A percentile compares a stretch with the other conserved stretches of the same genome.
These are phyloP conservation scores for Calocybe gambosa DNA, from an alignment of 1,284 basidiomycete species.

Conservation along the genomic window DNA sequence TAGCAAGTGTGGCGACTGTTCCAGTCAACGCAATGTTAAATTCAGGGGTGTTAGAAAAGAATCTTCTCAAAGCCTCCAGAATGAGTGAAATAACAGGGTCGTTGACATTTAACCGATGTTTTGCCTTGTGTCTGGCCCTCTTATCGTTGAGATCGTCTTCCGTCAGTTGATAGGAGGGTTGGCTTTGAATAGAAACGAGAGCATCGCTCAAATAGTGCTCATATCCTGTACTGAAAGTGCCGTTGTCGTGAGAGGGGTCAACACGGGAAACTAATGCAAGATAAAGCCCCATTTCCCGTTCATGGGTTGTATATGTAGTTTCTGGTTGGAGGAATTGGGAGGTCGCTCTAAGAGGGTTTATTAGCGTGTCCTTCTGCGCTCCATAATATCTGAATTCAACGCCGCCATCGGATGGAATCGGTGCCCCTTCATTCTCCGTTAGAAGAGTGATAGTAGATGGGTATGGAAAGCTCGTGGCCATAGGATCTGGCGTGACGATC, in stretches of 20 bases:
- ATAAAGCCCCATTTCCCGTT: slow-evolving; percentile 79
- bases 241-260: slow-evolving; percentile 66
- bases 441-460: slow-evolving; percentile 36
- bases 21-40: slow-evolving; percentile 88
- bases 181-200: slow-evolving; percentile 59
- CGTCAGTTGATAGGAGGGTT: slow-evolving; percentile 48
- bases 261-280: slow-evolving; percentile 74
- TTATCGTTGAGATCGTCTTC: slow-evolving; percentile 31
- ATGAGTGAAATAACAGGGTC: slow-evolving; percentile 74
- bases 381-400: slow-evolving; percentile 67
- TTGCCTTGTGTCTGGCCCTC: slow-evolving; percentile 38
- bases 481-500: slow-evolving; percentile 59
- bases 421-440: slow-evolving; percentile 13
- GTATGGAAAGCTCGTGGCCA: slow-evolving; percentile 70
- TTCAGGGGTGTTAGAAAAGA: slow-evolving; percentile 84
- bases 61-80: slow-evolving; percentile 65
- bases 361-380: slow-evolving; percentile 26
- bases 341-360: slow-evolving; percentile 13
- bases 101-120: slow-evolving; percentile 72
- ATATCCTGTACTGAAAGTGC: slow-evolving; percentile 82
- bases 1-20: slow-evolving; percentile 69
- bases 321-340: slow-evolving; percentile 53
- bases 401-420: slow-evolving; percentile 24
- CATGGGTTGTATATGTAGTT: slow-evolving; percentile 70
- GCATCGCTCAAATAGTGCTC: slow-evolving; percentile 83